Percentiles rank a stretch among this genome's conserved stretches.
Evolutionary conservation across 345 rosid genomes (phyloP).

Genomic region (Syzygium grande): DNA sequence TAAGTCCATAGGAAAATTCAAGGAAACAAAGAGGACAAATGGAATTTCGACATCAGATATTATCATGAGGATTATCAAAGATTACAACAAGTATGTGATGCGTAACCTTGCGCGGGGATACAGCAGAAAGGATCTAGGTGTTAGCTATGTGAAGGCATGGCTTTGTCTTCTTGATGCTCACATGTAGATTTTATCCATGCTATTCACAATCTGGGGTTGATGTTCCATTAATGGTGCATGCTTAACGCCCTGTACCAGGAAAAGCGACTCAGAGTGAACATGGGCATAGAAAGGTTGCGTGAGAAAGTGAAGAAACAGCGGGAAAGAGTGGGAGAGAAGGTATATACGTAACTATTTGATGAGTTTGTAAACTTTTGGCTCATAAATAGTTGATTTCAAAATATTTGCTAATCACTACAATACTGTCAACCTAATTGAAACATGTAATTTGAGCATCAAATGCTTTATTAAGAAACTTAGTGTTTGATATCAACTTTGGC

Average conservation of each 20-base stretch:
- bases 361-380: background rate
- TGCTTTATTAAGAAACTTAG: background rate
- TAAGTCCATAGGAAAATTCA: constrained; percentile 75
- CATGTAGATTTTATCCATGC: background rate
- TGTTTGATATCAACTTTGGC: background rate
- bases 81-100: constrained; percentile 90
- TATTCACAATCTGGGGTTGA: background rate
- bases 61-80: constrained; percentile 92
- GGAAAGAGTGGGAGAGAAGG: constrained; percentile 72
- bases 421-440: background rate
- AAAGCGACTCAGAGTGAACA: constrained; percentile 85
- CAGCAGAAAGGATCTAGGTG: constrained; percentile 88
- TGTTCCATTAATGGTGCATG: background rate
- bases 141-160: constrained; percentile 84
- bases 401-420: background rate
- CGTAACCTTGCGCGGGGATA: constrained; percentile 90
- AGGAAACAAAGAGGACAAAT: constrained; percentile 85
- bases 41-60: constrained; percentile 92
- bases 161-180: background rate
- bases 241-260: constrained; percentile 34
- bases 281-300: constrained; percentile 77
- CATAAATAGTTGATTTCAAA: background rate
- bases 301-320: constrained; percentile 88
- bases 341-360: background rate
- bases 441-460: background rate